These are phyloP conservation scores for Lablab purpureus DNA, from an alignment of 306 rosid species.

Conservation along the genomic window DNA sequence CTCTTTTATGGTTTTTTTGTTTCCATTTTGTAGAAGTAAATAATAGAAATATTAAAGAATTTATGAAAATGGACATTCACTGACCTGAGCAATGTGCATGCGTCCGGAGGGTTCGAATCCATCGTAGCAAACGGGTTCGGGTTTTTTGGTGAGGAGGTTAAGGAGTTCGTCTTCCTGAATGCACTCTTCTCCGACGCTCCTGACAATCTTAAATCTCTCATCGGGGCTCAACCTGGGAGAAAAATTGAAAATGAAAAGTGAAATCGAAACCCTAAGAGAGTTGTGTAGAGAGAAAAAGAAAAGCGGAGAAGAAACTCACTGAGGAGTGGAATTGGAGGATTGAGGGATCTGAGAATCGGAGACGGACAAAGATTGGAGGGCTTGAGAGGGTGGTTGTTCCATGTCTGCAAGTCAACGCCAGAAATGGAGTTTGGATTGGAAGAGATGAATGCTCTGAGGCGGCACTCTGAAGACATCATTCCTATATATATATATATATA, in stretches of 20 bases:
- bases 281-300: not conserved
- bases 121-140: slow-evolving; percentile 83
- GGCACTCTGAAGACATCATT: not conserved
- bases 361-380: slow-evolving; percentile 54
- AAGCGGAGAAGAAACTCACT: slow-evolving; percentile 36
- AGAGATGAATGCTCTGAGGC: not conserved
- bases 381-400: slow-evolving; percentile 42
- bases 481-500: no score
- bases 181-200: slow-evolving; percentile 91
- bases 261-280: not conserved
- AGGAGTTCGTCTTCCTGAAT: slow-evolving; percentile 85
- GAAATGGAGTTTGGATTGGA: not conserved
- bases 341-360: slow-evolving; percentile 33
- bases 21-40: no score
- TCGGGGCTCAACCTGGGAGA: slow-evolving; percentile 57
- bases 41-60: not conserved
- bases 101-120: slow-evolving; percentile 95
- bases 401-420: not conserved
- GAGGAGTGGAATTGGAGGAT: slow-evolving; percentile 41
- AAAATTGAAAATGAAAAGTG: not conserved
- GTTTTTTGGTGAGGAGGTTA: slow-evolving; percentile 68
- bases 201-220: slow-evolving; percentile 62
- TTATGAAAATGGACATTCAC: not conserved
- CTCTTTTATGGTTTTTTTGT: no score
- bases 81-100: slow-evolving; percentile 97